phyloP scores from a whole-genome alignment of 1,284 basidiomycete species.

The Lignosus rhinocerotis region DNA sequence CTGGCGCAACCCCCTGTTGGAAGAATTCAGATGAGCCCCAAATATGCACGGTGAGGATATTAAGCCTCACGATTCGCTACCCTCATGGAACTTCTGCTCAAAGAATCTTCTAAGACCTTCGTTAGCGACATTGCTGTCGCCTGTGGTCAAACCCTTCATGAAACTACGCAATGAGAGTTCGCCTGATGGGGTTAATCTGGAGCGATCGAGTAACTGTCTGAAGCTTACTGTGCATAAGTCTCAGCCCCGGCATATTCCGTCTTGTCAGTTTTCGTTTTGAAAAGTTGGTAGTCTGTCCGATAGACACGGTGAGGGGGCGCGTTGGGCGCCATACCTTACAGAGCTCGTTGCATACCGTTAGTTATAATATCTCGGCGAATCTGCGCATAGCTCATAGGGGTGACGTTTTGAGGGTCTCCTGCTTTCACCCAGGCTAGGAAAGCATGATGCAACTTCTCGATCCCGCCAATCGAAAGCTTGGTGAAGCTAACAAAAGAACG shows the following conservation, averaged over 20 bases:
- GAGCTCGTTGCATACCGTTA: slow-evolving; percentile 38
- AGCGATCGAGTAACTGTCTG: not conserved
- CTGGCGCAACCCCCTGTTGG: slow-evolving; percentile 67
- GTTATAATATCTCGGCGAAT: slow-evolving; percentile 59
- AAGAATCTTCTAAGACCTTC: slow-evolving; percentile 77
- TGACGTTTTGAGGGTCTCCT: slow-evolving; percentile 27
- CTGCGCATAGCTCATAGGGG: slow-evolving; percentile 38
- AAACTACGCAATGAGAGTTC: slow-evolving; percentile 45
- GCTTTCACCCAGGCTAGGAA: slow-evolving; percentile 60
- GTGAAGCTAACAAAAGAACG: slow-evolving; percentile 70
- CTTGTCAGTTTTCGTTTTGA: slow-evolving; percentile 66
- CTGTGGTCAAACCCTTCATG: slow-evolving; percentile 59
- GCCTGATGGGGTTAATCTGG: not conserved
- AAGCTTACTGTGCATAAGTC: slow-evolving; percentile 58
- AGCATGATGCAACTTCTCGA: slow-evolving; percentile 60
- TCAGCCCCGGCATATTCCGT: slow-evolving; percentile 63
- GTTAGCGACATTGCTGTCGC: slow-evolving; percentile 65
- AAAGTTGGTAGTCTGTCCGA: slow-evolving; percentile 52
- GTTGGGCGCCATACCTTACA: not conserved
- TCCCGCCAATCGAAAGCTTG: slow-evolving; percentile 72
- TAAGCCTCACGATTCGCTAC: slow-evolving; percentile 68
- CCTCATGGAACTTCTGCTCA: slow-evolving; percentile 78
- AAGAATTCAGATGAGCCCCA: not conserved
- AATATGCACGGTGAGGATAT: not conserved
- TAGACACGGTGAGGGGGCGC: not conserved